phyloP scores from a whole-genome alignment of 2,329 filamentous ascomycete genomes.

The Verticillium nubilum region DNA sequence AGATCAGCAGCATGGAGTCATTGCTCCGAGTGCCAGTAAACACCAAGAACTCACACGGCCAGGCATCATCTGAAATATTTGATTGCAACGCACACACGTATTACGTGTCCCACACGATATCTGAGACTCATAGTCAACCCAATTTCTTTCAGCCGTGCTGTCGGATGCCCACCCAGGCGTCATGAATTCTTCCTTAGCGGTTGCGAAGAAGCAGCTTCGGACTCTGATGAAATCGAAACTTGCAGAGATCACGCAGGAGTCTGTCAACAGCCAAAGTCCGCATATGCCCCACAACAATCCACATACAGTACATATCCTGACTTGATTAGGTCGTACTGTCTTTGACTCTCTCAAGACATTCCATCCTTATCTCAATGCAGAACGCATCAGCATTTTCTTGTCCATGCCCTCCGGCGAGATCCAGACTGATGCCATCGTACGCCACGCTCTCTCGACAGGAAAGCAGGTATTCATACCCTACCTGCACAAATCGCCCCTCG shows the following conservation, averaged over 20 bases:
- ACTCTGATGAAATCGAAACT: constrained; percentile 64
- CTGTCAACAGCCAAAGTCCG: constrained; percentile 66
- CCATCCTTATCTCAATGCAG: constrained; percentile 69
- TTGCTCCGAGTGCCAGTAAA: neutral
- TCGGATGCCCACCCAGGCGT: constrained; percentile 3
- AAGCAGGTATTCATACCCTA: constrained; percentile 93
- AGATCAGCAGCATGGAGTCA: neutral
- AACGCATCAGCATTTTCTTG: constrained; percentile 77
- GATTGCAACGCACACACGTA: no score
- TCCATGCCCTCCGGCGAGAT: constrained; percentile 89
- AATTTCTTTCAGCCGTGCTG: neutral
- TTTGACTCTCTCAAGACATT: constrained; percentile 61
- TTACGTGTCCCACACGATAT: no score
- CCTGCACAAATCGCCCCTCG: constrained; percentile 58
- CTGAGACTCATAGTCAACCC: neutral
- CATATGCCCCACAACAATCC: constrained; percentile 1
- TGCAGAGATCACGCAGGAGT: constrained; percentile 53
- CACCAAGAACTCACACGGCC: neutral
- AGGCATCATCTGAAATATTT: neutral
- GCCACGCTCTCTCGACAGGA: constrained; percentile 67
- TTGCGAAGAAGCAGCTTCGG: constrained; percentile 73
- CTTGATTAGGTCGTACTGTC: constrained; percentile 53
- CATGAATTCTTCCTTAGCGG: constrained; percentile 51
- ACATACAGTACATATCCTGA: neutral
- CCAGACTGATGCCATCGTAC: constrained; percentile 76